These are phyloP conservation scores for Ustilago sp. DNA, from an alignment of 1,284 basidiomycete species.

Conservation along the genomic window DNA sequence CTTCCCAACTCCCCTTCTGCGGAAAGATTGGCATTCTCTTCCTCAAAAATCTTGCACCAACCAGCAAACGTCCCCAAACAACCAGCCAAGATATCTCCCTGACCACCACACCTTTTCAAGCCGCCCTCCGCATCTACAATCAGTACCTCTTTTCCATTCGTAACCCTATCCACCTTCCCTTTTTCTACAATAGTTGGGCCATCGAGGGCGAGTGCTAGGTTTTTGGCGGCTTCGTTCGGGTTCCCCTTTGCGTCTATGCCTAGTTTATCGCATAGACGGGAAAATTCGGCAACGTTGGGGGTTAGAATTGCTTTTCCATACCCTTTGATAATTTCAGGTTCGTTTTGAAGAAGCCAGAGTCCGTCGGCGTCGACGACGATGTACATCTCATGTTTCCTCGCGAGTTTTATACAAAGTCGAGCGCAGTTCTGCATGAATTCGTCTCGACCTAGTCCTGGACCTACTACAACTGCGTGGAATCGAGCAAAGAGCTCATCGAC, in stretches of 20 bases:
- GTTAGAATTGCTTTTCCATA: constrained; percentile 86
- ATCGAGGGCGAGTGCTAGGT: constrained; percentile 79
- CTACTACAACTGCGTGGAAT: constrained; percentile 90
- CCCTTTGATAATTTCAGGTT: constrained; percentile 80
- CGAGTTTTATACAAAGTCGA: constrained; percentile 72
- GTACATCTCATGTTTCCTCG: constrained; percentile 78
- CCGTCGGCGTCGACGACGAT: constrained; percentile 94
- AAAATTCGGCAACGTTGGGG: constrained; percentile 94
- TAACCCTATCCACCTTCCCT: constrained; percentile 73
- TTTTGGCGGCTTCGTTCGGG: constrained; percentile 67
- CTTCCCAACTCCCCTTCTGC: constrained; percentile 51
- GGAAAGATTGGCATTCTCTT: constrained; percentile 48
- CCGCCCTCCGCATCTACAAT: constrained; percentile 81
- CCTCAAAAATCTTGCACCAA: constrained; percentile 89
- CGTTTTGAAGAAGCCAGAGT: constrained; percentile 81
- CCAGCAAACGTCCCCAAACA: constrained; percentile 87
- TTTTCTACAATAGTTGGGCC: constrained; percentile 94
- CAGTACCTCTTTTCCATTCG: constrained; percentile 73
- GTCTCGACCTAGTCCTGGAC: constrained; percentile 82
- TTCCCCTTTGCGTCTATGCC: constrained; percentile 71
- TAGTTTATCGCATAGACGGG: constrained; percentile 80
- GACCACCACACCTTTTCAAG: constrained; percentile 91
- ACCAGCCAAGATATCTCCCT: constrained; percentile 92
- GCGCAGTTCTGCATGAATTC: constrained; percentile 85
- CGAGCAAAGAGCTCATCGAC: constrained; percentile 81